These are phyloP conservation scores for Brassica cretica DNA, from an alignment of 345 rosid genomes.

Conservation along the genomic window DNA sequence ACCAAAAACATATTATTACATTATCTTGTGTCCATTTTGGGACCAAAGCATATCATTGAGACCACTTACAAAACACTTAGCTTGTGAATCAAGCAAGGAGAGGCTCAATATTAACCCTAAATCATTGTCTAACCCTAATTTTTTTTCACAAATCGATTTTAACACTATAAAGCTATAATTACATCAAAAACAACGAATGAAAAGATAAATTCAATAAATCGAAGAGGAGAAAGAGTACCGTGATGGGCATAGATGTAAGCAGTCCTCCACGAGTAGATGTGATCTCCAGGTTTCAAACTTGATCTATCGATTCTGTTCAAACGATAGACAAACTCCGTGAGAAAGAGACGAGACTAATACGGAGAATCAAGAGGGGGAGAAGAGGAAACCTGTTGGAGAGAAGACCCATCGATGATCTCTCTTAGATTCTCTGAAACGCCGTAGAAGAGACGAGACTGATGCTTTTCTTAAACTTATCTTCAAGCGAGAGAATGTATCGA, in stretches of 20 bases:
- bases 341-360: too few relatives aligned
- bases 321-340: neutral
- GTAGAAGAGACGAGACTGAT: neutral
- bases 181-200: neutral
- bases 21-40: neutral
- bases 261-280: conserved; percentile 89
- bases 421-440: neutral
- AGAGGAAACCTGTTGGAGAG: conserved; percentile 77
- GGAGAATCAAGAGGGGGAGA: too few relatives aligned
- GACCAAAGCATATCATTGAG: neutral
- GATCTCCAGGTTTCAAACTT: conserved; percentile 85
- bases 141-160: neutral
- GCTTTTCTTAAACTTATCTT: conserved; percentile 8
- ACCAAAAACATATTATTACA: neutral
- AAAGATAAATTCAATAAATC: neutral
- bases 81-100: neutral
- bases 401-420: conserved; percentile 60
- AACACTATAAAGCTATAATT: neutral
- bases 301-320: conserved; percentile 49
- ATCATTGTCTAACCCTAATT: neutral
- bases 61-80: neutral
- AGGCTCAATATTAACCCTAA: neutral
- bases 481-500: neutral
- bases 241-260: conserved; percentile 94
- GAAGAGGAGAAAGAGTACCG: conserved; percentile 48